phyloP scores from a whole-genome alignment of 2,329 filamentous ascomycete genomes.

The Rutstroemia sp. region DNA sequence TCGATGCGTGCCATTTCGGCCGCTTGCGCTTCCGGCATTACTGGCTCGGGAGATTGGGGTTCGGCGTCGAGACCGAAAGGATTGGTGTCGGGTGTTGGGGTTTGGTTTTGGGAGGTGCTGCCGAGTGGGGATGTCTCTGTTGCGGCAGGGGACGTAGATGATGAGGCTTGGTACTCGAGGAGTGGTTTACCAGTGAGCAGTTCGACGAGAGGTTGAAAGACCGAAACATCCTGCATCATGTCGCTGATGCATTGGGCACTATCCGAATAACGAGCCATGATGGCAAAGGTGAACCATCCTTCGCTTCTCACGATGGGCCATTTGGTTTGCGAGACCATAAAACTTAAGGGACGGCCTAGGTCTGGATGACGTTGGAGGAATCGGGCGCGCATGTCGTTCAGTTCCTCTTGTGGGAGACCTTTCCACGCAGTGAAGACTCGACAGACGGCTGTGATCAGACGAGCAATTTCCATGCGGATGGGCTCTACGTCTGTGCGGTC shows the following conservation, averaged over 20 bases:
- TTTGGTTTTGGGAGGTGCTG: background rate
- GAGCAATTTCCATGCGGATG: constrained; percentile 52
- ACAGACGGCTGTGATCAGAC: constrained; percentile 45
- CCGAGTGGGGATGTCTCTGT: constrained; percentile 1
- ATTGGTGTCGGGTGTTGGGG: background rate
- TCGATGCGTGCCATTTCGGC: constrained; percentile 44
- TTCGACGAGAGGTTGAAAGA: constrained; percentile 38
- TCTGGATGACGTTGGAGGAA: constrained; percentile 29
- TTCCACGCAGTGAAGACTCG: constrained; percentile 43
- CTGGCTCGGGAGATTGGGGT: constrained; percentile 4
- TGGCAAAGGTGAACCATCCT: constrained; percentile 53
- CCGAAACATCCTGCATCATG: constrained; percentile 36
- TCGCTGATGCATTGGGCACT: constrained; percentile 40
- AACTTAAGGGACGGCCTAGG: constrained; percentile 35
- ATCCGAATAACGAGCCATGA: constrained; percentile 46
- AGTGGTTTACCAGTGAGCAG: constrained; percentile 40
- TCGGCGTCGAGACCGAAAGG: background rate
- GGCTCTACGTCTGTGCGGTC: constrained; percentile 42
- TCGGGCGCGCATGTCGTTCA: constrained; percentile 29
- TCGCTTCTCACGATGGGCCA: constrained; percentile 54
- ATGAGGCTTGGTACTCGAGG: constrained; percentile 14
- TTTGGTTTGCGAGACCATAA: constrained; percentile 48
- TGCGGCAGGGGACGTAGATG: background rate
- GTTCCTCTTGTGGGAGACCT: constrained; percentile 24
- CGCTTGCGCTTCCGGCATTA: constrained; percentile 21